Evolutionary conservation across 768 basidiomycete species (phyloP), one percentile per base, ranked within the genome.

Genomic region (Thelephora aurantiotincta): DNA sequence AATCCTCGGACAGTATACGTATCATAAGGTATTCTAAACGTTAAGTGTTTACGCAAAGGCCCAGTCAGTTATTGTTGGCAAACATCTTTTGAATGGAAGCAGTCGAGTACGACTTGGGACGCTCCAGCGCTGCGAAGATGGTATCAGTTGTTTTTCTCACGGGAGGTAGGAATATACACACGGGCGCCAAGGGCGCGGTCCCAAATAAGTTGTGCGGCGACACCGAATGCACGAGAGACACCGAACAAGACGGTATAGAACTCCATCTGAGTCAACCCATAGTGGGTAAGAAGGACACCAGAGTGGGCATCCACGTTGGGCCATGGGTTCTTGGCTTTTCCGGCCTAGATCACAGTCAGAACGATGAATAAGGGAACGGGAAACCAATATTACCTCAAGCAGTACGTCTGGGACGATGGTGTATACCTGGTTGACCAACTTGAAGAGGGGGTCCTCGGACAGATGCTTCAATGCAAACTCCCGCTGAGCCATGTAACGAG

Each of bases 271-370:
- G 73, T 77, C 48, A 94, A 68, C 44, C 89, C 89, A 58, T 91
- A 92, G 67, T 92, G 70, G 23, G 83, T 82, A 18, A 93, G 68
- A 42, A 93, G 77, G 46, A 78, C 87, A 66, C 89, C 91, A 13
- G 94, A 97, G 71, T 94, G 92, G 44, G 93, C 90, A 63, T 97
- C 93, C 48, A 98, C 93, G 63, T 97, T 98, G 41, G 93, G 93
- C 85, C 85, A 90, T 1, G 87, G 87, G 70, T 90, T 90, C 75
- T 89, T 90, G 14, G 86, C 87, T 65, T 90, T 90, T 55, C 87
- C 87, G 55, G 87, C 86, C 82, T 84, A 53, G 52, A 54, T 30
- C 1, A 34, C 11, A 16, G 41, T 14, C 45, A 35, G 44, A 16
- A 37, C 12, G 43, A 22, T 34, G 43, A 47, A 11, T 16, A 34